phyloP scores from a whole-genome alignment of 1,284 basidiomycete species.

The Leccinum cinnamomeum region DNA sequence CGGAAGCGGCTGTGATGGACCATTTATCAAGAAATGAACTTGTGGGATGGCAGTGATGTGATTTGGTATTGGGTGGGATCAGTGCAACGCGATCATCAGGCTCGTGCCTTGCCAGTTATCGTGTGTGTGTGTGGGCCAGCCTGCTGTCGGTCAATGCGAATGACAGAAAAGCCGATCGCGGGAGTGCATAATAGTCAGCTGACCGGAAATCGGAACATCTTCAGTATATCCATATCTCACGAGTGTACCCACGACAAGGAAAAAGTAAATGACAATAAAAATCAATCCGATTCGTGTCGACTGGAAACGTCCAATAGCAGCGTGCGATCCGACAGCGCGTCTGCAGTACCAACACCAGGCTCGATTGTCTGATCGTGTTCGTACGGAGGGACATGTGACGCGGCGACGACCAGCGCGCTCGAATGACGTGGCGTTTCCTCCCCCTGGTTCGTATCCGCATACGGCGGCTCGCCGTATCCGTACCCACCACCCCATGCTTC shows the following conservation, averaged over 20 bases:
- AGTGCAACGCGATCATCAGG: background rate
- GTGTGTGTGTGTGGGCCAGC: background rate
- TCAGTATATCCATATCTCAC: background rate
- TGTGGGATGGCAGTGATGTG: slow-evolving; percentile 1
- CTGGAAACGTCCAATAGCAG: slow-evolving; percentile 24
- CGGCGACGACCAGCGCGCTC: slow-evolving; percentile 26
- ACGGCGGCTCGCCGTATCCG: slow-evolving; percentile 42
- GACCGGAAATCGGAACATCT: background rate
- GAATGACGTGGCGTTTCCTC: slow-evolving; percentile 53
- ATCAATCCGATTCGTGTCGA: slow-evolving; percentile 12
- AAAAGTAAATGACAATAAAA: background rate
- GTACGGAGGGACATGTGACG: slow-evolving; percentile 31
- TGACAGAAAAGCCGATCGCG: slow-evolving; percentile 4
- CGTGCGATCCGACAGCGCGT: slow-evolving; percentile 35
- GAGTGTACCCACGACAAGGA: background rate
- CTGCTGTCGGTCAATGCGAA: background rate
- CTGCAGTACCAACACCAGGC: slow-evolving; percentile 26
- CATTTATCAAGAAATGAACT: background rate
- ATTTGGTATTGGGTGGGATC: background rate
- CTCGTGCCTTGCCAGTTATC: slow-evolving; percentile 11
- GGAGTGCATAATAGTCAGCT: background rate
- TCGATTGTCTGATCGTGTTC: slow-evolving; percentile 30
- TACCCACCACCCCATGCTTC: slow-evolving; percentile 41
- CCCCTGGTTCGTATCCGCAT: slow-evolving; percentile 37
- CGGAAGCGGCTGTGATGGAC: background rate